A percentile compares a stretch with the other conserved stretches of the same genome.
phyloP scores from a whole-genome alignment of 352 stramenopile genomes.

The Phytophthora melonis region DNA sequence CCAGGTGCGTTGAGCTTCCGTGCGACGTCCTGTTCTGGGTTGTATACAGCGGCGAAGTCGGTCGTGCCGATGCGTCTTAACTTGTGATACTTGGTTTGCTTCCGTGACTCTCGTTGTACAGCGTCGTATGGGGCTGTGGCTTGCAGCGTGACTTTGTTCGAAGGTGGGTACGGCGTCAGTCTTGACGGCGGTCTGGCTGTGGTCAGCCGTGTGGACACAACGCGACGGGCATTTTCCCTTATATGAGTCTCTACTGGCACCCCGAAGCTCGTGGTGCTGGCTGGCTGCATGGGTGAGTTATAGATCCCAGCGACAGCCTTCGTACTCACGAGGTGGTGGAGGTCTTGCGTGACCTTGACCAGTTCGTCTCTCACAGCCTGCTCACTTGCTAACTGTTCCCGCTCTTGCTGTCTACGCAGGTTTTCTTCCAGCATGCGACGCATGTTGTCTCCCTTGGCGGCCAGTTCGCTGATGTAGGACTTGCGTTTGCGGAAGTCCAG shows the following conservation, averaged over 20 bases:
- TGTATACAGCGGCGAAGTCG: constrained; percentile 64
- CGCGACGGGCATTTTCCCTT: constrained; percentile 53
- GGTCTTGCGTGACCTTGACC: constrained; percentile 59
- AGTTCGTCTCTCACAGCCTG: constrained; percentile 55
- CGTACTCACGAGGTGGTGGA: constrained; percentile 75
- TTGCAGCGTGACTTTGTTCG: constrained; percentile 64
- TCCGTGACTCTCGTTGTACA: constrained; percentile 52
- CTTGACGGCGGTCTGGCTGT: constrained; percentile 43
- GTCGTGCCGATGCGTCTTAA: constrained; percentile 47
- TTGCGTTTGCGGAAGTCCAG: constrained; percentile 74
- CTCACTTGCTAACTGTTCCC: constrained; percentile 47
- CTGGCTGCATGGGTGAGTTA: constrained; percentile 54
- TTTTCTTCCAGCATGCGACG: constrained; percentile 54
- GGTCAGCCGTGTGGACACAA: constrained; percentile 47
- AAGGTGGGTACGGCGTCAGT: constrained; percentile 62
- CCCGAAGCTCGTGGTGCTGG: constrained; percentile 56
- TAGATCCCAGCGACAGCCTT: constrained; percentile 64
- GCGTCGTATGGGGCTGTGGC: constrained; percentile 51
- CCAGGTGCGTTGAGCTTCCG: constrained; percentile 52
- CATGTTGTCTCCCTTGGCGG: constrained; percentile 60
- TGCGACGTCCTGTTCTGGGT: constrained; percentile 49
- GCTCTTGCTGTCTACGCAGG: constrained; percentile 52
- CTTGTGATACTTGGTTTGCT: constrained; percentile 76
- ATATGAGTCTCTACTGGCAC: constrained; percentile 74
- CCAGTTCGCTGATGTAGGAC: constrained; percentile 60